Conservation (phyloP, 2,329 filamentous ascomycete genomes). For the Venturia effusa region DNA sequence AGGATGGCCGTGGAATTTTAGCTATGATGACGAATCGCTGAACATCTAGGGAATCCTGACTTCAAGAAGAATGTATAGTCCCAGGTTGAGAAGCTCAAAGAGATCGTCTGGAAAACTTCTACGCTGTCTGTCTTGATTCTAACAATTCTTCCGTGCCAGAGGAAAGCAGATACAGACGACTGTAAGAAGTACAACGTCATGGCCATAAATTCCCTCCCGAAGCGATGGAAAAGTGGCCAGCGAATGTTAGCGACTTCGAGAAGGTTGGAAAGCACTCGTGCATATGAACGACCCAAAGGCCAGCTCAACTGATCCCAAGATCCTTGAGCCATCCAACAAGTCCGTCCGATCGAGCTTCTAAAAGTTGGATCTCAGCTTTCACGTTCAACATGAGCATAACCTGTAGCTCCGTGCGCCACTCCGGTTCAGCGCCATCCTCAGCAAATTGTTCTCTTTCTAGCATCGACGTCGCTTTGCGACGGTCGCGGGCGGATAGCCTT, state of each 20-base stretch:
- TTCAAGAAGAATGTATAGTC: too few relatives aligned
- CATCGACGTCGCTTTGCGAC: slow-evolving; percentile 45
- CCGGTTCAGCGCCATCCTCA: slow-evolving; percentile 23
- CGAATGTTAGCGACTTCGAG: too few relatives aligned
- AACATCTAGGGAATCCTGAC: too few relatives aligned
- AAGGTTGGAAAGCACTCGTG: too few relatives aligned
- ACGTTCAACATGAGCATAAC: slow-evolving; percentile 61
- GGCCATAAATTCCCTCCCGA: too few relatives aligned
- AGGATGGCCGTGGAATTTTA: slow-evolving; percentile 6
- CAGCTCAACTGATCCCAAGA: neutral
- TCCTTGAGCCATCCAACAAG: slow-evolving; percentile 5
- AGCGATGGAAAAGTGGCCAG: too few relatives aligned
- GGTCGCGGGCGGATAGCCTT: slow-evolving; percentile 44
- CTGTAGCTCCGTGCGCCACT: slow-evolving; percentile 50
- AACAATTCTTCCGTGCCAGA: too few relatives aligned
- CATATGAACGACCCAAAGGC: neutral
- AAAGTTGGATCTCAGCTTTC: slow-evolving; percentile 68
- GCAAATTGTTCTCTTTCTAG: slow-evolving; percentile 33
- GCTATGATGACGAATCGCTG: neutral
- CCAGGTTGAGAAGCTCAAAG: too few relatives aligned
- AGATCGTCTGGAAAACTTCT: too few relatives aligned
- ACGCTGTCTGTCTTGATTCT: too few relatives aligned
- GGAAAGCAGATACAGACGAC: too few relatives aligned
- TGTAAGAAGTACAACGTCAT: too few relatives aligned
- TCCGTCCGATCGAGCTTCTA: slow-evolving; percentile 35